Base-by-base conservation (phyloP, 257 asterid genomes). In the Fraxinus cuspidata region DNA sequence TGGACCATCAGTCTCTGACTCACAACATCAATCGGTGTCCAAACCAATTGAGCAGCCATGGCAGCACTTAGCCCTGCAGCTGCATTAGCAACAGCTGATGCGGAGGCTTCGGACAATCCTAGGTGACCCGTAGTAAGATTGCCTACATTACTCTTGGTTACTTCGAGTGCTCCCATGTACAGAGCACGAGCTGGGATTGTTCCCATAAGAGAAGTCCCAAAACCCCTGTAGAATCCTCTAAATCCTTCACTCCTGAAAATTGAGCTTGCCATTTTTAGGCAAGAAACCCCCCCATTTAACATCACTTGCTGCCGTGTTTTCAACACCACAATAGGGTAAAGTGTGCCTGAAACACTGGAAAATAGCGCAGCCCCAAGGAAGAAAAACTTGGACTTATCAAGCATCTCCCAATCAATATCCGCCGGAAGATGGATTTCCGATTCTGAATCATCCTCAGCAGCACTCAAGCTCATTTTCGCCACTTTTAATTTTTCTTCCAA, bases 1-100 rank as follows among this genome's bases (percentile, higher is more conserved):
- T 96, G 99, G 3, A 96, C 98, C 99, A 96, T 96, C 42, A 96
- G 85, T 70, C 98, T 89, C 90, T 96, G 99, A 81, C 99, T 96
- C 49, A 96, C 94, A 15, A 96, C 97, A 73, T 96, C 99, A 37
- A 96, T 80, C 5, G 99, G 98, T 0, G 99, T 96, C 99, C 99
- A 96, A 27, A 96, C 99, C 81, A 96, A 76, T 68, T 96, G 99
- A 25, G 99, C 99, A 13, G 98, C 98, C 97, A 96, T 88, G 32
- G 99, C 96, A 8, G 99, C 96, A 44, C 93, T 93, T 5, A 93
- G 78, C 5, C 99, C 99, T 23, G 99, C 99, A 2, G 95, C 89
- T 3, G 98, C 98, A 77, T 90, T 96, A 15, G 99, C 98, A 9
- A 96, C 80, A 40, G 99, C 87, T 1, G 96, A 81, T 4, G 96